phyloP scores from a whole-genome alignment of 2,329 filamentous ascomycete genomes.

The Alternaria burnsii region DNA sequence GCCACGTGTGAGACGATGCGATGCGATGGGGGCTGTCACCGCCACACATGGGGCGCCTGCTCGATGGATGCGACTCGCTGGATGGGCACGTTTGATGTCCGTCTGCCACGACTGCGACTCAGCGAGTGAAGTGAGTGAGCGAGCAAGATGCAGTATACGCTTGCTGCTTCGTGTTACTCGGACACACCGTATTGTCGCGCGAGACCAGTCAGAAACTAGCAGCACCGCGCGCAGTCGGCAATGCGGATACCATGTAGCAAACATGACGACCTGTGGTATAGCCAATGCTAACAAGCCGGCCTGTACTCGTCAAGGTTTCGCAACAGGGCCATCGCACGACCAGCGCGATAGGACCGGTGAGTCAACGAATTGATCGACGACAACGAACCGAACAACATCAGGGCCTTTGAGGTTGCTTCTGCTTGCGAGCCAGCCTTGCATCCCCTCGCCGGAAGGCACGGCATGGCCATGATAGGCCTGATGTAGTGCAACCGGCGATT shows the following conservation, averaged over 20 bases:
- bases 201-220: constrained; percentile 10
- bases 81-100: constrained; percentile 19
- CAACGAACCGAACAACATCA: constrained; percentile 13
- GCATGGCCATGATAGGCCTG: constrained; percentile 11
- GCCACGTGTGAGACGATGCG: constrained; percentile 35
- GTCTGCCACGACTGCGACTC: constrained; percentile 21
- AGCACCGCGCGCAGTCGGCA: constrained; percentile 8
- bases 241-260: constrained; percentile 8
- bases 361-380: neutral
- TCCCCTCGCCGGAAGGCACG: constrained; percentile 24
- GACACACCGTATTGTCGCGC: constrained; percentile 16
- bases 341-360: constrained; percentile 16
- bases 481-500: neutral
- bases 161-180: constrained; percentile 13
- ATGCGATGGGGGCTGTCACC: constrained; percentile 7
- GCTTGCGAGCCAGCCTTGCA: constrained; percentile 11
- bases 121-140: constrained; percentile 9
- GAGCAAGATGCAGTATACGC: constrained; percentile 11
- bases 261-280: constrained; percentile 5
- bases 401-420: constrained; percentile 5
- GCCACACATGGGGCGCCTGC: constrained; percentile 27
- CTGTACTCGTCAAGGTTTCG: constrained; percentile 25
- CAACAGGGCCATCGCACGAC: constrained; percentile 20
- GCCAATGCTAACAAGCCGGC: constrained; percentile 15
- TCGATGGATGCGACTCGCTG: constrained; percentile 22